Evolutionary conservation across 2,329 filamentous ascomycete genomes (phyloP).

Genomic region (Fusarium redolens): DNA sequence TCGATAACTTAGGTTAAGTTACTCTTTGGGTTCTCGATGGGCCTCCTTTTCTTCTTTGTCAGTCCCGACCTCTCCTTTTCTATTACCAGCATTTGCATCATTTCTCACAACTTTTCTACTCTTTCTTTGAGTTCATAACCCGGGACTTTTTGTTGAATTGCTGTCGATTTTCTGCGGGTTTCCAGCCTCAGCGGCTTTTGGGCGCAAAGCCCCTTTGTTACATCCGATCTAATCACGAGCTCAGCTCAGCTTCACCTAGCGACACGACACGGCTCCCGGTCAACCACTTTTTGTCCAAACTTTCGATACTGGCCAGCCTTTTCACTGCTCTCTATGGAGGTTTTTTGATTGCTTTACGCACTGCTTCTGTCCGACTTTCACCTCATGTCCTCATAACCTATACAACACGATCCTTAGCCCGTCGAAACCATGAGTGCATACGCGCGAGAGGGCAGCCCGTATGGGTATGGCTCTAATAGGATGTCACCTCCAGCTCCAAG

Average conservation of each 20-base stretch:
- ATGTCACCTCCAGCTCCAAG: slow-evolving; percentile 49
- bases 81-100: slow-evolving; percentile 14
- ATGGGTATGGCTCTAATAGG: slow-evolving; percentile 51
- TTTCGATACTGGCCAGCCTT: slow-evolving; percentile 25
- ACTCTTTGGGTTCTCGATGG: slow-evolving; percentile 32
- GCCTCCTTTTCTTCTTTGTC: slow-evolving; percentile 43
- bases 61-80: slow-evolving; percentile 40
- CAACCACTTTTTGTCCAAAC: slow-evolving; percentile 21
- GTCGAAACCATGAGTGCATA: slow-evolving; percentile 55
- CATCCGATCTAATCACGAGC: slow-evolving; percentile 18
- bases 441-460: slow-evolving; percentile 49
- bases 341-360: slow-evolving; percentile 23
- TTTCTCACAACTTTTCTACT: slow-evolving; percentile 6
- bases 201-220: slow-evolving; percentile 35
- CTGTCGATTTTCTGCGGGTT: slow-evolving; percentile 6
- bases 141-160: slow-evolving; percentile 12
- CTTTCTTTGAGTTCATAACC: background rate
- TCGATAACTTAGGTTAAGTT: slow-evolving; percentile 17
- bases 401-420: slow-evolving; percentile 27
- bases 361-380: background rate
- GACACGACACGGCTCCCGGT: slow-evolving; percentile 14
- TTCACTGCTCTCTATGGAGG: slow-evolving; percentile 32
- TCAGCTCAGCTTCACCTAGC: slow-evolving; percentile 6
- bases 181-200: slow-evolving; percentile 16
- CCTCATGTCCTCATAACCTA: slow-evolving; percentile 42